These are phyloP conservation scores for Ophiostoma tasmaniense DNA, from an alignment of 2,329 filamentous ascomycete species.

Conservation along the genomic window DNA sequence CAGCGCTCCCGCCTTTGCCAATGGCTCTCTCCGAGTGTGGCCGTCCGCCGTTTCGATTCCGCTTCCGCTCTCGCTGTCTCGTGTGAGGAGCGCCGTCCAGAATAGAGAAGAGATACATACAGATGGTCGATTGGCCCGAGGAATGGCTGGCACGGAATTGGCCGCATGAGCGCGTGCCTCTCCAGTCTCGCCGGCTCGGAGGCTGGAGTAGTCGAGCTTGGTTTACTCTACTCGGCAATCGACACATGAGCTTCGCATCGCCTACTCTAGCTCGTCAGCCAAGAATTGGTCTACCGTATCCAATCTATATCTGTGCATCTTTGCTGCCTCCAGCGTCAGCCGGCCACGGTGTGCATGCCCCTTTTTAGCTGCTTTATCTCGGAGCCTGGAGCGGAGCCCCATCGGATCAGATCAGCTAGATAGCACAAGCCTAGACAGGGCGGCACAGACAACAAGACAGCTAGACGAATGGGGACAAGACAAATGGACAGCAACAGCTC, in stretches of 20 bases:
- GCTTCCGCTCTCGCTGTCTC: not conserved
- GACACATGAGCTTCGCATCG: not conserved
- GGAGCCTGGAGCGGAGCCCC: conserved; percentile 15
- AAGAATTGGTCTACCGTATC: not conserved
- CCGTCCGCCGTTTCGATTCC: not conserved
- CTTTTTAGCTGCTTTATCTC: conserved; percentile 9
- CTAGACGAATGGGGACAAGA: not conserved
- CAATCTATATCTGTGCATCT: not conserved
- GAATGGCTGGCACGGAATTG: not conserved
- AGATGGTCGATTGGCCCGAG: not conserved
- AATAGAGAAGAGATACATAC: not conserved
- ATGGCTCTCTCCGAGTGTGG: not conserved
- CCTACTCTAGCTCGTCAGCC: not conserved
- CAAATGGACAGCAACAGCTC: not conserved
- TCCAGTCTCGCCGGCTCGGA: not conserved
- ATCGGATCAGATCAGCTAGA: conserved; percentile 4
- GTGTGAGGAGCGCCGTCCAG: not conserved
- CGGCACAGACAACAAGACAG: not conserved
- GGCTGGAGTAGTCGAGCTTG: not conserved
- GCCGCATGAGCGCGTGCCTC: not conserved
- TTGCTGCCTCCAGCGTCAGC: not conserved
- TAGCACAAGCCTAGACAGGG: not conserved
- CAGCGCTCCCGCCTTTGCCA: not conserved
- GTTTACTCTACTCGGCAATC: not conserved
- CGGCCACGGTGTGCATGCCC: not conserved